Evolutionary conservation across 768 basidiomycete species (phyloP), one percentile per base, ranked within the genome.

Genomic region (Boletus rubescentipes): DNA sequence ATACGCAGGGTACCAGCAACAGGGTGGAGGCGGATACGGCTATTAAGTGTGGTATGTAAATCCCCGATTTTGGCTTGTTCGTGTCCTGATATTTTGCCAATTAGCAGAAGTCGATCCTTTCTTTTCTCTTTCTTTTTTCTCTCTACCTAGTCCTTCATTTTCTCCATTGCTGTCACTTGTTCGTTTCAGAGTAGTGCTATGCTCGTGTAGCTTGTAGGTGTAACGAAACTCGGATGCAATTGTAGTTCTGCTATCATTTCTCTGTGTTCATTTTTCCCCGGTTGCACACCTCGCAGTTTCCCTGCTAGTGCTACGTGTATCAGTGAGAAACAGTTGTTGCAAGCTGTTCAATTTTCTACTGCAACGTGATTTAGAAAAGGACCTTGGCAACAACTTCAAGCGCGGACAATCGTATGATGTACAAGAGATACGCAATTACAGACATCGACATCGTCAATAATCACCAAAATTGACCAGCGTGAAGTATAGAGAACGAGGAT

Each of bases 1-100:
- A 46, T 68, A 69, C 15, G 1, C 3, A 9, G 69, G 56, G 32
- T 69, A 69, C 36, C 63, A 68, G 29, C 66, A 64, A 37, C 72
- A 60, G 35, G 1, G 30, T 20, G 63, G 59, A 3, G 45, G 62
- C 9, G 72, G 72, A 35, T 65, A 67, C 21, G 55, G 65, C 30
- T 70, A 75, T 42, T 71, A 21, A 57, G 35, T 5, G 2, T 1
- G 10, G 64, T 65, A 38, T 40, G 49, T 50, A 9, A 34, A 14
- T 8, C 18, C 9, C 18, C 11, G 18, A 12, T 11, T 2, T 35
- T 31, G 18, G 18, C 4, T n/a, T 16, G 6, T 21, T 23, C 26
- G 14, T n/a, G 16, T 38, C 2, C 37, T 64, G 46, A 61, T 20
- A 1, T 14, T 32, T 1, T 16, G 11, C 37, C 31, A 34, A 21